phyloP scores from a whole-genome alignment of 495 filamentous ascomycete species.

The Trichoderma virens region DNA sequence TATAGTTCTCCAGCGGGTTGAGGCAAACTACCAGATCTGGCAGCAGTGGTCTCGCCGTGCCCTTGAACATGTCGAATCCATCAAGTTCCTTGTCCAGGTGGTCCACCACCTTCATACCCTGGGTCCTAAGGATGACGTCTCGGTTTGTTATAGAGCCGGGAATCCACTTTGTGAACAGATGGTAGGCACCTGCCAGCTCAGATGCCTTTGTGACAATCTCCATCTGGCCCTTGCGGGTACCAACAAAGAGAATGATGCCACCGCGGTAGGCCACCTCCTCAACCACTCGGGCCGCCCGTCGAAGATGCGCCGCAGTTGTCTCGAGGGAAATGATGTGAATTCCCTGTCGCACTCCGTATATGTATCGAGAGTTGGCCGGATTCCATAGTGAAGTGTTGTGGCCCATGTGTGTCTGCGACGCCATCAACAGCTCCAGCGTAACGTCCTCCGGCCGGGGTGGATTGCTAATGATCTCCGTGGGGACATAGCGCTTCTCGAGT shows the following conservation, averaged over 20 bases:
- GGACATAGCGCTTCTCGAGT: conserved; percentile 54
- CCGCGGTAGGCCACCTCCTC: conserved; percentile 75
- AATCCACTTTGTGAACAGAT: conserved; percentile 91
- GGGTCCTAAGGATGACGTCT: conserved; percentile 68
- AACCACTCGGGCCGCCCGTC: conserved; percentile 83
- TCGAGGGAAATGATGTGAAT: conserved; percentile 94
- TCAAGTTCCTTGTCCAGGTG: conserved; percentile 57
- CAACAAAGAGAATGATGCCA: conserved; percentile 85
- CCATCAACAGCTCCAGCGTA: conserved; percentile 86
- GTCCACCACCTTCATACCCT: conserved; percentile 61
- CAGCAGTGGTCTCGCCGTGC: conserved; percentile 54
- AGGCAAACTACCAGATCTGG: conserved; percentile 90
- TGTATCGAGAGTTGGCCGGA: conserved; percentile 88
- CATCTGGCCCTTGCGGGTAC: conserved; percentile 73
- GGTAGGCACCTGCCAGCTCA: conserved; percentile 66
- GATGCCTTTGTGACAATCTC: conserved; percentile 73
- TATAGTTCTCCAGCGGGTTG: conserved; percentile 87
- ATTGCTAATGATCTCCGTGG: conserved; percentile 55
- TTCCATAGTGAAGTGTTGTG: conserved; percentile 93
- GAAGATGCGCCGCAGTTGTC: conserved; percentile 74
- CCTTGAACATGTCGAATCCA: conserved; percentile 57
- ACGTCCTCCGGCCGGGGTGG: conserved; percentile 72
- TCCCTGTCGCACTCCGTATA: conserved; percentile 81
- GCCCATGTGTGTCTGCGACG: conserved; percentile 83
- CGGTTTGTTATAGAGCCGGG: conserved; percentile 91